Evolutionary conservation across 768 basidiomycete species (phyloP).

Genomic region (Stropharia rugosoannulata): DNA sequence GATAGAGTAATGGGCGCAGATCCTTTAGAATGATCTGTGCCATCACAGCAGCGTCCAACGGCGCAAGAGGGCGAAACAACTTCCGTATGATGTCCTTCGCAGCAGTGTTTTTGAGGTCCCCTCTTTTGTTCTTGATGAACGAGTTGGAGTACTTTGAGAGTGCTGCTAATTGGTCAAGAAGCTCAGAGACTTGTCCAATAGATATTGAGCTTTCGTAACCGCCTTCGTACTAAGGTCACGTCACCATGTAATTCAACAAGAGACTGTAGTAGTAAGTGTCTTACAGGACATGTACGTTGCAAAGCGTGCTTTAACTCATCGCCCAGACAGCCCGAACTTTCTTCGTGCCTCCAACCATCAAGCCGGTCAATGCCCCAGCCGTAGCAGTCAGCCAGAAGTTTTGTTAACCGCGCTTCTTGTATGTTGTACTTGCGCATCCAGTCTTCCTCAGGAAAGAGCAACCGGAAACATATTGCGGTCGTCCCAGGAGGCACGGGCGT

Average conservation of each 20-base stretch:
- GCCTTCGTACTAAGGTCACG: conserved; percentile 20
- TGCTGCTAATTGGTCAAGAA: conserved; percentile 76
- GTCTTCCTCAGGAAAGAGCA: conserved; percentile 89
- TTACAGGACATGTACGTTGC: conserved; percentile 38
- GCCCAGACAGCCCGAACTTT: conserved; percentile 68
- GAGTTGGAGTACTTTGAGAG: conserved; percentile 59
- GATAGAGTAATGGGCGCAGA: conserved; percentile 76
- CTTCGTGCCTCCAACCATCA: conserved; percentile 39
- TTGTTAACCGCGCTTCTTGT: conserved; percentile 62
- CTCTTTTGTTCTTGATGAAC: conserved; percentile 38
- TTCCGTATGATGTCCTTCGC: conserved; percentile 42
- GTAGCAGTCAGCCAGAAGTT: conserved; percentile 48
- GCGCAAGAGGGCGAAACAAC: conserved; percentile 60
- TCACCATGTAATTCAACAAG: background rate
- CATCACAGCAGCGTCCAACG: conserved; percentile 64
- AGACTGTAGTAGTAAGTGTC: conserved; percentile 7
- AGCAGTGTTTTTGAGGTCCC: conserved; percentile 19
- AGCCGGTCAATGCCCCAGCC: conserved; percentile 31
- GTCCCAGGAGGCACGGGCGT: conserved; percentile 51
- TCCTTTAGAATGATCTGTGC: conserved; percentile 91
- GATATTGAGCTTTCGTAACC: conserved; percentile 37
- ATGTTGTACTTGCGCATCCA: conserved; percentile 66
- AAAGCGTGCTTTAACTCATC: conserved; percentile 53
- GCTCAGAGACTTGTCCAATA: conserved; percentile 53
- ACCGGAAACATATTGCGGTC: conserved; percentile 60